A percentile compares a stretch with the other conserved stretches of the same genome.
Conservation (phyloP, 345 rosid genomes). For the Noccaea bulbosa region DNA sequence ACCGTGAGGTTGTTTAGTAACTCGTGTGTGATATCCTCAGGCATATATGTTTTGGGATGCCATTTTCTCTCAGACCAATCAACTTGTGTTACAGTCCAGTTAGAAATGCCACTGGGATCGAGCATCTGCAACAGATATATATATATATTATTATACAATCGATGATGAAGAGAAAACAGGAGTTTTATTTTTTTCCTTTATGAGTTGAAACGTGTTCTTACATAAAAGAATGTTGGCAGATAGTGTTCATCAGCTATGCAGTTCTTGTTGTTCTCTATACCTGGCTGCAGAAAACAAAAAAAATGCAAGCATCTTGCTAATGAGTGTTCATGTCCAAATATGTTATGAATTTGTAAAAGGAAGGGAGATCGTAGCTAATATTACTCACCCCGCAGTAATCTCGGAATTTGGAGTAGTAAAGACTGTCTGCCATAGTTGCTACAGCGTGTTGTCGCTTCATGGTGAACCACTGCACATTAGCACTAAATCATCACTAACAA, state of each 20-base stretch:
- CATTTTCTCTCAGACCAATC: conserved; percentile 99
- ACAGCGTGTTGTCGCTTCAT: conserved; percentile 95
- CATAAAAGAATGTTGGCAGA: conserved; percentile 88
- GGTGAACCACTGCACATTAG: conserved; percentile 88
- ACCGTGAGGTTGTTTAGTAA: conserved; percentile 87
- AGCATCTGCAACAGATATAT: conserved; percentile 58
- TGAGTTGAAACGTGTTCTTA: conserved; percentile 45
- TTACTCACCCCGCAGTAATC: conserved; percentile 84
- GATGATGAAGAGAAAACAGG: neutral
- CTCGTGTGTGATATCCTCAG: conserved; percentile 64
- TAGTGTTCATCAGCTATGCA: conserved; percentile 99
- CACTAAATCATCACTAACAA: neutral
- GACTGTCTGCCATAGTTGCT: conserved; percentile 84
- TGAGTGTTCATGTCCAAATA: neutral
- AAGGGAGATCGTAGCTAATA: conserved; percentile 14
- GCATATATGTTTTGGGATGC: conserved; percentile 93
- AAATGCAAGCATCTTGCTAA: conserved; percentile 18
- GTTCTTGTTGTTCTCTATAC: conserved; percentile 84
- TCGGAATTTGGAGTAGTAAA: conserved; percentile 89
- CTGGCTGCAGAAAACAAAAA: conserved; percentile 71
- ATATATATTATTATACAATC: neutral
- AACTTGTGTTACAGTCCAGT: conserved; percentile 92
- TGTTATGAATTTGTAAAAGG: too few relatives aligned
- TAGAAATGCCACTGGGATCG: conserved; percentile 90
- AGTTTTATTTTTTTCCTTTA: neutral